Evolutionary conservation across 2,329 filamentous ascomycete species (phyloP), one percentile per base, ranked within the genome.

Genomic region (Davidsoniella neocaledoniae): DNA sequence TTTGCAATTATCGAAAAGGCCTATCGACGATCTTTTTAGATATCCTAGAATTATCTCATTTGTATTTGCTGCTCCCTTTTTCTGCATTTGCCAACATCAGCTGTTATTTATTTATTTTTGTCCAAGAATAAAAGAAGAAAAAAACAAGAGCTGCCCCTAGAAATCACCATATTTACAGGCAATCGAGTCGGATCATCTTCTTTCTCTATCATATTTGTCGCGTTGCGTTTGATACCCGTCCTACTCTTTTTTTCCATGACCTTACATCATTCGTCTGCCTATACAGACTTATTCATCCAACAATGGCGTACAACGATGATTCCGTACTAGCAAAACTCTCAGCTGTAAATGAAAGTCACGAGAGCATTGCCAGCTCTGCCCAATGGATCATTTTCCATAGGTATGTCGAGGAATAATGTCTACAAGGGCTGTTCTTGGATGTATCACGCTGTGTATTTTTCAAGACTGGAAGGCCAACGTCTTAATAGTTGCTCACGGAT

Each of bases 351-450:
- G 93, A 98, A 67, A 94, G 87, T 9, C 90, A 98, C 64, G 91
- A 98, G 63, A 93, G 87, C 66, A 96, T 98, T 61, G 77, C 94
- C 54, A 90, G 86, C 36, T 88, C 94, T 55, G 87, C 91, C 52
- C 90, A 96, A 79, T 98, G 93, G 93, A 91, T 98, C 54, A 93
- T 98, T 83, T 98, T 98, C 64, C 90, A 98, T 68, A 83, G 87
- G 87, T 94, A 79, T 55, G 63, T 33, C 12, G 29, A 33, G 6
- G 12, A 33, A 33, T 1, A 33, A 33, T 33, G 29, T 12, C 29
- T 33, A 33, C 29, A 12, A 33, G 29, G 9, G 29, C 29, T 33
- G 29, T 12, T 33, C 53, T 33, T 9, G 29, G 12, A 33, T 9
- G 29, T 12, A 12, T 33, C 29, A 33, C 12, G 8, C 29, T 33